phyloP scores from a whole-genome alignment of 2,329 filamentous ascomycete species.

The Verticillium albo-atrum region DNA sequence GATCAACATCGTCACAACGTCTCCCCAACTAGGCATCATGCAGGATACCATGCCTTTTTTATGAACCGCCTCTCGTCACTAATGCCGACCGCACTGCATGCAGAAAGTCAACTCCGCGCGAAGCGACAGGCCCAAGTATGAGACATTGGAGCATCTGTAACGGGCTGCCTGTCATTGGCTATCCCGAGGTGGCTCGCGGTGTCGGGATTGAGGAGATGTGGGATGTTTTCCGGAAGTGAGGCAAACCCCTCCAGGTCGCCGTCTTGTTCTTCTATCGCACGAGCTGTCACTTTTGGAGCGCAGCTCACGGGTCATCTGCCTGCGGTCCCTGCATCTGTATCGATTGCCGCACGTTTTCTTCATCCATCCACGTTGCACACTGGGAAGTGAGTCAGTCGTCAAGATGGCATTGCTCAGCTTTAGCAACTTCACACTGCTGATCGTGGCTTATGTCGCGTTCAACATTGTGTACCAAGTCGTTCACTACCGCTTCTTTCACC shows the following conservation, averaged over 20 bases:
- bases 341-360: background rate
- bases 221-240: background rate
- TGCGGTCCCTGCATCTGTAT: background rate
- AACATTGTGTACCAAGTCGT: slow-evolving; percentile 40
- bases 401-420: slow-evolving; percentile 30
- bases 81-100: background rate
- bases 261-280: background rate
- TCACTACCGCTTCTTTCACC: slow-evolving; percentile 47
- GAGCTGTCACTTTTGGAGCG: background rate
- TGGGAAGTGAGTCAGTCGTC: background rate
- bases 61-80: background rate
- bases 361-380: background rate
- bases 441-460: slow-evolving; percentile 21
- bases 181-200: background rate
- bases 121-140: background rate
- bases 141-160: background rate
- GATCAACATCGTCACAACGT: background rate
- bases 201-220: background rate
- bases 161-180: background rate
- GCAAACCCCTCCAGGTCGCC: background rate
- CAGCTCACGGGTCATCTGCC: background rate
- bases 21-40: background rate
- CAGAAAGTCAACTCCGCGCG: background rate
- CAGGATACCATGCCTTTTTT: background rate
- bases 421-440: slow-evolving; percentile 25